Evolutionary conservation across 2,329 filamentous ascomycete genomes (phyloP).

Genomic region (Pseudocercospora musae): DNA sequence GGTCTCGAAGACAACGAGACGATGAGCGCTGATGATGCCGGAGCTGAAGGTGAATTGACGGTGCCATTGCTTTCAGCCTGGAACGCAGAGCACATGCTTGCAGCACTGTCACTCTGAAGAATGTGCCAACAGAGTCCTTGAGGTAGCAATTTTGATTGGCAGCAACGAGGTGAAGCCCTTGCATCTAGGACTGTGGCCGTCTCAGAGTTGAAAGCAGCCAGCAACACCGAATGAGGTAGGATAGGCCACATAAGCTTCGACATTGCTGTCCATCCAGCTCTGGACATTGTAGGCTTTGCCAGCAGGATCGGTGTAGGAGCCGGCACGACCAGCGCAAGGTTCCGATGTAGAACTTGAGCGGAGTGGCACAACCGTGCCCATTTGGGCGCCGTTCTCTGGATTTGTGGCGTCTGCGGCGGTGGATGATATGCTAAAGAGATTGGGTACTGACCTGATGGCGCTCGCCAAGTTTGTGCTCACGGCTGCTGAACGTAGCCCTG

Average conservation of each 20-base stretch:
- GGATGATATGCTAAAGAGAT: not conserved
- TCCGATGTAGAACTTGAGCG: not conserved
- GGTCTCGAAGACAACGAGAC: not conserved
- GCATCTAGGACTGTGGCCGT: not conserved
- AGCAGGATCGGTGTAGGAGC: not conserved
- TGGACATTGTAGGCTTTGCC: not conserved
- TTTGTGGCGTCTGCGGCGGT: not conserved
- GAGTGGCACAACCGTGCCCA: not conserved
- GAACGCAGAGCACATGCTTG: not conserved
- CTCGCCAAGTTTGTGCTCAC: not conserved
- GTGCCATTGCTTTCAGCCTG: not conserved
- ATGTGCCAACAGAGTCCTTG: not conserved
- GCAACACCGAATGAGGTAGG: not conserved
- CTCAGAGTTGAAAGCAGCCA: not conserved
- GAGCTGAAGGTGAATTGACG: not conserved
- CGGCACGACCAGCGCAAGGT: not conserved
- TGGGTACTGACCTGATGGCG: not conserved
- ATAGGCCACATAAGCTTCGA: not conserved
- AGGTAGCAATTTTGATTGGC: not conserved
- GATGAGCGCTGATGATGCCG: not conserved
- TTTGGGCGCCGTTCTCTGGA: not conserved
- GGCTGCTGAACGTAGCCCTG: not conserved
- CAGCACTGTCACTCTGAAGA: not conserved
- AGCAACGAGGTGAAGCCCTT: not conserved
- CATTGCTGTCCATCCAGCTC: not conserved